phyloP scores from a whole-genome alignment of 2,329 filamentous ascomycete genomes.

The Cytospora leucostoma region DNA sequence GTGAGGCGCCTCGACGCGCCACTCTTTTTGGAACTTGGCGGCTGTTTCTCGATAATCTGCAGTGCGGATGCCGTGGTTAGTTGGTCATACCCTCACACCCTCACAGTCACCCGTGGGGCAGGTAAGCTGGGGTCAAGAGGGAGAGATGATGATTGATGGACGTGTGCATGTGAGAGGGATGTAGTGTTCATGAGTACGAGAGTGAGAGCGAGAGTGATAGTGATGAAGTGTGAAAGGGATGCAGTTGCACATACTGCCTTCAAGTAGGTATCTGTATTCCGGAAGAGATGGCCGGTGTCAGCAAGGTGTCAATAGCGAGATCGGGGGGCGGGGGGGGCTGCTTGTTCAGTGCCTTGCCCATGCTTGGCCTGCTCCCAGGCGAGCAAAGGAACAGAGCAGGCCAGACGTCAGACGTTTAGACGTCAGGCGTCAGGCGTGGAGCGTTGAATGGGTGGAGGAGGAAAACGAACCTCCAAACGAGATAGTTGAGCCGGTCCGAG shows the following conservation, averaged over 20 bases:
- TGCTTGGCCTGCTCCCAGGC: background rate
- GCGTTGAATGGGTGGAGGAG: conserved; percentile 27
- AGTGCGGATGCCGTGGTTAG: conserved; percentile 38
- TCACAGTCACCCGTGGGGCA: background rate
- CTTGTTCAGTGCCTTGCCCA: background rate
- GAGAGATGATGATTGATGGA: background rate
- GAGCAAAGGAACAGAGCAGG: conserved; percentile 5
- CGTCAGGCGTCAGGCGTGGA: conserved; percentile 23
- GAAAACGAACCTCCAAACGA: conserved; percentile 67
- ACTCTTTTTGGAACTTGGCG: conserved; percentile 68
- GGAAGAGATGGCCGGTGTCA: conserved; percentile 15
- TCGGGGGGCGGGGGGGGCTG: background rate
- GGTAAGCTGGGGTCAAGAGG: conserved; percentile 2
- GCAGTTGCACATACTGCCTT: conserved; percentile 57
- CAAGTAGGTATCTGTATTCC: conserved; percentile 56
- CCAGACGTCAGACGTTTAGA: conserved; percentile 9
- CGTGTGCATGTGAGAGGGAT: background rate
- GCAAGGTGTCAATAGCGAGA: conserved; percentile 32
- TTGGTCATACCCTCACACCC: conserved; percentile 24
- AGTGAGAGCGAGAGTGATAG: conserved; percentile 13
- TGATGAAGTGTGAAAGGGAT: conserved; percentile 12
- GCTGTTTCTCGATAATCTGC: conserved; percentile 69
- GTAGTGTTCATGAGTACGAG: background rate
- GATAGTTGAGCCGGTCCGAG: conserved; percentile 69
- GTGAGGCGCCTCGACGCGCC: conserved; percentile 64